Evolutionary conservation across 768 basidiomycete species (phyloP), one percentile per base, ranked within the genome.

Genomic region (Jaapia argillacea): DNA sequence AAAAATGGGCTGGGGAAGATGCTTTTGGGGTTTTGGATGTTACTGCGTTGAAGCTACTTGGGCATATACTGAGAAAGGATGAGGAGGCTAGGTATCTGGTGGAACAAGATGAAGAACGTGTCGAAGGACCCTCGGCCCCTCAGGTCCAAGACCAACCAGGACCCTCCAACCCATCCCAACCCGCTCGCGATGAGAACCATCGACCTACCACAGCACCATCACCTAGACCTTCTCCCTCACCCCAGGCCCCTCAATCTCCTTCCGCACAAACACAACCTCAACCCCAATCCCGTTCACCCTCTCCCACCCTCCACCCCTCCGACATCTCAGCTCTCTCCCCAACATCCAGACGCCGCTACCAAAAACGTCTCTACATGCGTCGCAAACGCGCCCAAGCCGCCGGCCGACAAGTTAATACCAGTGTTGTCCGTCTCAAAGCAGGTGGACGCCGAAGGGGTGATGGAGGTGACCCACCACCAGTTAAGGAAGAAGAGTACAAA

Each of bases 311-410:
- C n/a, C n/a, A n/a, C n/a, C n/a, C n/a, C n/a, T n/a, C n/a, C n/a
- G 41, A 42, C 20, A 14, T 46, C 4, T 41, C 40, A 1, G 37
- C 39, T n/a, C 62, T 72, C 18, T 73, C 68, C 16, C 76, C 78
- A 1, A 52, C 50, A 1, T 66, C 72, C 5, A 76, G 76, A 5
- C 71, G 77, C 25, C 75, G 72, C n/a, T 48, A 74, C 20, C 61
- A 63, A 45, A 85, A 85, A 45, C 68, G 82, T 28, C 62, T 86
- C 4, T 74, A 82, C 49, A 86, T 86, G 85, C 76, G 84, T 4
- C 72, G 74, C 23, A 79, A 75, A 55, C 72, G 84, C 35, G 83
- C 85, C 3, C 59, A 65, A 23, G 58, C 65, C 24, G 53, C 54
- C 23, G 81, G 67, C 31, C 57, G 49, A 10, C 54, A 46, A 6